These are phyloP conservation scores for Leucoagaricus sp. DNA, from an alignment of 1,284 basidiomycete genomes.

Conservation along the genomic window DNA sequence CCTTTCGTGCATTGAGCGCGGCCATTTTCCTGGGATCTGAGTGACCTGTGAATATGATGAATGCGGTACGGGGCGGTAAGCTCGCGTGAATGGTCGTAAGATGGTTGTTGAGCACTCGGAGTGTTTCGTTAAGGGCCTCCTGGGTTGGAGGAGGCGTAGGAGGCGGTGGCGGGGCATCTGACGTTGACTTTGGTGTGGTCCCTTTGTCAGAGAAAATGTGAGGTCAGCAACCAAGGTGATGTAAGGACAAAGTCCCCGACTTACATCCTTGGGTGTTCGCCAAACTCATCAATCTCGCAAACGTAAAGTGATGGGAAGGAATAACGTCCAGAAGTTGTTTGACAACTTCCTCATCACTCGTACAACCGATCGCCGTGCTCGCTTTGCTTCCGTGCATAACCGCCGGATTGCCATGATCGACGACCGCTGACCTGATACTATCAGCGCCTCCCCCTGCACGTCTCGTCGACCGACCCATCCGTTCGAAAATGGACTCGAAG, in stretches of 20 bases:
- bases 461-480: conserved; percentile 59
- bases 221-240: not conserved
- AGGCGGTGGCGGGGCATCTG: conserved; percentile 37
- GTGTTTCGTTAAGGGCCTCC: conserved; percentile 37
- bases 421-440: conserved; percentile 63
- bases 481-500: conserved; percentile 84
- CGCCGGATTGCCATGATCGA: conserved; percentile 82
- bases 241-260: conserved; percentile 33
- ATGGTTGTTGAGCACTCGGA: conserved; percentile 57
- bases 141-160: conserved; percentile 34
- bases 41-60: conserved; percentile 87
- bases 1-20: conserved; percentile 65
- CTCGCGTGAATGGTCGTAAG: conserved; percentile 64
- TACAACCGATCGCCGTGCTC: conserved; percentile 71
- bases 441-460: conserved; percentile 26
- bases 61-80: conserved; percentile 76
- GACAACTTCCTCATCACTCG: conserved; percentile 74
- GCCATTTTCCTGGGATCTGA: conserved; percentile 82
- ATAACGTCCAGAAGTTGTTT: conserved; percentile 63
- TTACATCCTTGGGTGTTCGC: conserved; percentile 79
- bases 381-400: conserved; percentile 85
- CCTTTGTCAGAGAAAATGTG: conserved; percentile 36
- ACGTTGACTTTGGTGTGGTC: conserved; percentile 53
- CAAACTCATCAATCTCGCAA: conserved; percentile 79
- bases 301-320: conserved; percentile 74